A percentile compares a stretch with the other conserved stretches of the same genome.
Conservation (phyloP, 140 eudicot species). For the Flaveria floridana region DNA sequence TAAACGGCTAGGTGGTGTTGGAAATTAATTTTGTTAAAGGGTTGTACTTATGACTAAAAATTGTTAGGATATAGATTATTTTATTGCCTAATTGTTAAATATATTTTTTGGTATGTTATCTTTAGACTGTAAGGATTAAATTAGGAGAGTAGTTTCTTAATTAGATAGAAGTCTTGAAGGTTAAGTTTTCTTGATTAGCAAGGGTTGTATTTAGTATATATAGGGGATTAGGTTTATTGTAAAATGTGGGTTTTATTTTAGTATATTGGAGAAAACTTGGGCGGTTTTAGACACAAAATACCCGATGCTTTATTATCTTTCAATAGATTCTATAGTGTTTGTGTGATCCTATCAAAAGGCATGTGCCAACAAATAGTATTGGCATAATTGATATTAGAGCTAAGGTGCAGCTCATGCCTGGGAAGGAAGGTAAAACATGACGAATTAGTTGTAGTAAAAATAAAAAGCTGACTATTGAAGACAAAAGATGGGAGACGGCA, state of each 20-base stretch:
- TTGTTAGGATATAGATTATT: not conserved
- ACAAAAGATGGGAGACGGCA: not conserved
- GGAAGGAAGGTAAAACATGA: not conserved
- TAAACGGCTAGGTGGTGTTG: constrained; percentile 1
- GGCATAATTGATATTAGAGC: no score
- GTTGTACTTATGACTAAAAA: not conserved
- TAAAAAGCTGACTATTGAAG: not conserved
- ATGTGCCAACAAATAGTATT: not conserved
- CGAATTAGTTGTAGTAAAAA: not conserved
- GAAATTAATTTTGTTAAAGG: not conserved
- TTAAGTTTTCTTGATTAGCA: not conserved
- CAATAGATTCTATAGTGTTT: not conserved
- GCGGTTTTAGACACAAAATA: not conserved
- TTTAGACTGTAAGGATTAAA: not conserved
- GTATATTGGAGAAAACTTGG: not conserved
- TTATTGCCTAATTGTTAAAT: not conserved
- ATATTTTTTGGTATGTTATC: not conserved
- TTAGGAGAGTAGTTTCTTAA: not conserved
- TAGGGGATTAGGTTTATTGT: not conserved
- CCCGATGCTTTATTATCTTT: not conserved
- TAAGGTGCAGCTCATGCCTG: not conserved
- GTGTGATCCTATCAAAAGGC: not conserved
- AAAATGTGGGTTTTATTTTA: not conserved
- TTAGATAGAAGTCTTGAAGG: not conserved
- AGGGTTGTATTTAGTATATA: not conserved